These are phyloP conservation scores for Pleurotus tuber-regium DNA, from an alignment of 768 basidiomycete genomes.

Conservation along the genomic window DNA sequence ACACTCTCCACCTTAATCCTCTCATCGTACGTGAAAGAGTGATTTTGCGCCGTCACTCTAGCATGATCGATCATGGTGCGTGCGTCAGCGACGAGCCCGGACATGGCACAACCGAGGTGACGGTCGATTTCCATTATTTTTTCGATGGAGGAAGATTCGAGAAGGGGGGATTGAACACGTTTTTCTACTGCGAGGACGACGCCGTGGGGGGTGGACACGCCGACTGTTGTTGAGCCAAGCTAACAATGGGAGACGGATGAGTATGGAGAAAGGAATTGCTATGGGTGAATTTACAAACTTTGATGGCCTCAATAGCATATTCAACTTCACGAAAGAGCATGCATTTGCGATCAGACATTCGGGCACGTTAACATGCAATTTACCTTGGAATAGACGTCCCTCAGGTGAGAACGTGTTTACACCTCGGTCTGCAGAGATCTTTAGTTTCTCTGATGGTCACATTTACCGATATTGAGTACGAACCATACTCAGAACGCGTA, in stretches of 20 bases:
- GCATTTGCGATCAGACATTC: conserved; percentile 16
- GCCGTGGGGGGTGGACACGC: conserved; percentile 87
- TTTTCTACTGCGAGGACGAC: conserved; percentile 97
- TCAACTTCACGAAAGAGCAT: too few relatives aligned
- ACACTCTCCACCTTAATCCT: conserved; percentile 95
- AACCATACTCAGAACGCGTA: conserved; percentile 95
- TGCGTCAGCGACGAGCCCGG: conserved; percentile 94
- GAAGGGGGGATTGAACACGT: conserved; percentile 93
- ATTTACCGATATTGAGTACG: conserved; percentile 15
- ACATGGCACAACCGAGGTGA: conserved; percentile 98
- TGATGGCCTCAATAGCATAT: conserved; percentile 99
- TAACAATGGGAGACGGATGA: conserved; percentile 33
- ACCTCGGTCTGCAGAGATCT: conserved; percentile 69
- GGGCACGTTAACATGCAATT: conserved; percentile 15
- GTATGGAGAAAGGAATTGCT: conserved; percentile 1
- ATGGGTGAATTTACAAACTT: conserved; percentile 45
- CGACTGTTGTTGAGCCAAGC: conserved; percentile 98
- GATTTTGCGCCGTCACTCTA: conserved; percentile 93
- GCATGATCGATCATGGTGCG: conserved; percentile 99
- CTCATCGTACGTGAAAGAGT: conserved; percentile 96
- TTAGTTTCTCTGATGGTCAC: background rate
- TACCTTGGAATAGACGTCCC: conserved; percentile 97
- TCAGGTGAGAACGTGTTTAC: conserved; percentile 99
- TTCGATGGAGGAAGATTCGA: conserved; percentile 94
- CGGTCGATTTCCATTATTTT: conserved; percentile 99